Conservation (phyloP, 306 rosid species). For the Cicer pinnatifidum region DNA sequence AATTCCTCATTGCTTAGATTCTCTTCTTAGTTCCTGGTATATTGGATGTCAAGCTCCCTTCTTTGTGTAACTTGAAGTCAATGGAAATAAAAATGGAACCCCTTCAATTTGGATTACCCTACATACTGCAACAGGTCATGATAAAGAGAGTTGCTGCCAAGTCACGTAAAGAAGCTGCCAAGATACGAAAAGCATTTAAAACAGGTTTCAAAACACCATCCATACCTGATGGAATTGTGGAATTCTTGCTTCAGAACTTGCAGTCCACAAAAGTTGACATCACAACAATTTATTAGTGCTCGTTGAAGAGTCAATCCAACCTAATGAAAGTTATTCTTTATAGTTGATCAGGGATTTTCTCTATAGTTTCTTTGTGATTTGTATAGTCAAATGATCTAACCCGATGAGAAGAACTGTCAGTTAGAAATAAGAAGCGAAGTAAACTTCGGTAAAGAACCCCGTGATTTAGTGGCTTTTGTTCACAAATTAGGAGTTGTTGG, state of each 20-base stretch:
- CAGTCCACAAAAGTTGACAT: not conserved
- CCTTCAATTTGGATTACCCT: not conserved
- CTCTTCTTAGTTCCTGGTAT: conserved; percentile 36
- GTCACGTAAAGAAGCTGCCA: not conserved
- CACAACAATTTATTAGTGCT: not conserved
- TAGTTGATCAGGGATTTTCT: not conserved
- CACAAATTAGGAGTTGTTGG: not conserved
- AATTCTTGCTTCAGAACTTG: conserved; percentile 12
- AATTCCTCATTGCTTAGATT: conserved; percentile 30
- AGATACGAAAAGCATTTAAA: not conserved
- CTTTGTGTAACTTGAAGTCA: conserved; percentile 32
- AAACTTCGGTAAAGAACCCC: conserved; percentile 1
- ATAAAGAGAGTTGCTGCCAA: not conserved
- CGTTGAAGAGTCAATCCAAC: too few relatives aligned
- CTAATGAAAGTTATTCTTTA: not conserved
- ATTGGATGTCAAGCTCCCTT: conserved; percentile 24
- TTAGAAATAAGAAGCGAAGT: not conserved
- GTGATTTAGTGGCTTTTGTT: not conserved
- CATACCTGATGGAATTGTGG: not conserved
- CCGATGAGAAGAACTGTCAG: not conserved
- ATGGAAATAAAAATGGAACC: not conserved
- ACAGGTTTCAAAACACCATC: not conserved
- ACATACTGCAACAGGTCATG: not conserved
- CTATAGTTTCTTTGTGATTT: not conserved
- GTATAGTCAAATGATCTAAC: not conserved